Conservation (phyloP, 2,329 filamentous ascomycete species). For the Gaeumannomyces sp. region DNA sequence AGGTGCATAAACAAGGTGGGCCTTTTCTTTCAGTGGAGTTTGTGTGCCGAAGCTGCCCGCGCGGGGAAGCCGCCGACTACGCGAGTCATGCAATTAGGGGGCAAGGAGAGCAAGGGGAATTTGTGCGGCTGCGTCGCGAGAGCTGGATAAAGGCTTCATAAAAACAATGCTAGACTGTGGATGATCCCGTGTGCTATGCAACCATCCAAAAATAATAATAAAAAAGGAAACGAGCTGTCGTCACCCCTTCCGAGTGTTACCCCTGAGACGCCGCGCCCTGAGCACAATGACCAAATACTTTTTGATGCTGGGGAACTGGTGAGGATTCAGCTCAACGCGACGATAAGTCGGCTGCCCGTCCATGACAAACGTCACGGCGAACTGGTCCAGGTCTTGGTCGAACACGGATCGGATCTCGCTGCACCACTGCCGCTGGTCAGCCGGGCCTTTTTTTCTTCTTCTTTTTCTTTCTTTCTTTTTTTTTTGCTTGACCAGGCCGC, state of each 20-base stretch:
- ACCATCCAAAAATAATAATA: neutral
- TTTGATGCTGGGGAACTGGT: neutral
- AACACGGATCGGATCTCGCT: constrained; percentile 1
- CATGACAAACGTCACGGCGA: constrained; percentile 5
- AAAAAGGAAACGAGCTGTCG: neutral
- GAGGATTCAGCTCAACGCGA: neutral
- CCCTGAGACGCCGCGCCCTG: neutral
- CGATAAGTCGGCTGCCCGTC: constrained; percentile 6
- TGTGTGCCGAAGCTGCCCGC: neutral
- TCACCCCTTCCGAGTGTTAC: neutral
- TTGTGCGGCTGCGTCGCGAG: neutral
- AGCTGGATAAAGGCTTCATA: neutral
- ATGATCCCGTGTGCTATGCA: neutral
- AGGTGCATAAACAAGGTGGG: neutral
- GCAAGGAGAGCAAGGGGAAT: neutral
- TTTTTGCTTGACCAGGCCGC: neutral
- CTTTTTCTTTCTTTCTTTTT: neutral
- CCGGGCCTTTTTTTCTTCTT: neutral
- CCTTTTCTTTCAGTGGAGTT: neutral
- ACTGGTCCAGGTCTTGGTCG: constrained; percentile 3
- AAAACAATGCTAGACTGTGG: neutral
- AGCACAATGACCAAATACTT: neutral
- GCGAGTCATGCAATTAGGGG: neutral
- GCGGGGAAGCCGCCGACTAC: too few relatives aligned
- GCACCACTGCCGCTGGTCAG: neutral